A percentile compares a stretch with the other conserved stretches of the same genome.
phyloP scores from a whole-genome alignment of 2,329 filamentous ascomycete genomes.

The Bipolaris sorokiniana region DNA sequence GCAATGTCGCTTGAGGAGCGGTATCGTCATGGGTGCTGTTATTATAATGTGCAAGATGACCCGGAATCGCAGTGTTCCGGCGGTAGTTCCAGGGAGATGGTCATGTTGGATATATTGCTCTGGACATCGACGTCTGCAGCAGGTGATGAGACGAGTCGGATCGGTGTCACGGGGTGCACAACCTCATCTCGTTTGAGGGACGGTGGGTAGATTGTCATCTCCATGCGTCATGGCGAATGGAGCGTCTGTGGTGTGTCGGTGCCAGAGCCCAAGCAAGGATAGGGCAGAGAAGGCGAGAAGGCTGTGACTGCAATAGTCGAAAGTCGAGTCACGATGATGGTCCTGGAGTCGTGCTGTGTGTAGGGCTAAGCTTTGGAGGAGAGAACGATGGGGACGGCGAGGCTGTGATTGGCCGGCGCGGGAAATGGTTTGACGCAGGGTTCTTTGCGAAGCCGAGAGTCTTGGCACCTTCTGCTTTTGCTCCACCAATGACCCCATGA shows the following conservation, averaged over 20 bases:
- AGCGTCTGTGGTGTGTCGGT: conserved; percentile 3
- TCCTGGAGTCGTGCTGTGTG: conserved; percentile 15
- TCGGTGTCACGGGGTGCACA: conserved; percentile 1
- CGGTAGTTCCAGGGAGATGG: background rate
- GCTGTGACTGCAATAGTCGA: conserved; percentile 4
- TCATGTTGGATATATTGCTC: conserved; percentile 2
- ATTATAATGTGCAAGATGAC: background rate
- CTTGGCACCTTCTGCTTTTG: conserved; percentile 27
- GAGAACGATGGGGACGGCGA: conserved; percentile 6
- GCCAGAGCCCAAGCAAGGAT: conserved; percentile 10
- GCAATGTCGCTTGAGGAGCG: background rate
- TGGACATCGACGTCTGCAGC: background rate
- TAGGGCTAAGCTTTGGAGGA: conserved; percentile 4
- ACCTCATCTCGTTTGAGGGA: conserved; percentile 10
- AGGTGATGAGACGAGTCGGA: conserved; percentile 1
- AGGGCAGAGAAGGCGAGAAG: conserved; percentile 4
- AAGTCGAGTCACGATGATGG: conserved; percentile 14
- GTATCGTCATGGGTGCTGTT: conserved; percentile 1
- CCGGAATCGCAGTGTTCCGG: conserved; percentile 1
- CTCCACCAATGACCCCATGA: conserved; percentile 12
- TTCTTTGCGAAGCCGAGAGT: background rate
- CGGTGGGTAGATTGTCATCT: conserved; percentile 9
- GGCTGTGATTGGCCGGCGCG: conserved; percentile 17
- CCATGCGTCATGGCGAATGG: conserved; percentile 6
- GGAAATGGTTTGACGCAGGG: conserved; percentile 12